Conservation (phyloP, 2,329 filamentous ascomycete genomes). For the Hymenoscyphus scutula region DNA sequence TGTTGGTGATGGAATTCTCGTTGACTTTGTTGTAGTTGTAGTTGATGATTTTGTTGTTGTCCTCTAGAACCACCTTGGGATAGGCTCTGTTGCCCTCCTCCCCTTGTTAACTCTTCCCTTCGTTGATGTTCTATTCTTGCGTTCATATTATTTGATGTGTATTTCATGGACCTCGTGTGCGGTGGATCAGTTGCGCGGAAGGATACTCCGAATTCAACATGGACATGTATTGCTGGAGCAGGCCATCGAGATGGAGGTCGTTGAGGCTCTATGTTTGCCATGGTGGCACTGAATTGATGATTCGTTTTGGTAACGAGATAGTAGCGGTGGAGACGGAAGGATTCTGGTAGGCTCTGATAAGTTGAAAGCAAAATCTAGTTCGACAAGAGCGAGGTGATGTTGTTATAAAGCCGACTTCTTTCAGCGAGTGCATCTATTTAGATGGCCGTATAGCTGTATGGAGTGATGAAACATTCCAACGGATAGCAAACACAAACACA, state of each 20-base stretch:
- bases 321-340: neutral
- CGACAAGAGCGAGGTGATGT: neutral
- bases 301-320: neutral
- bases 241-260: slow-evolving; percentile 25
- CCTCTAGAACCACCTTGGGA: slow-evolving; percentile 11
- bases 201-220: slow-evolving; percentile 33
- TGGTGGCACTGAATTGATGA: too few relatives aligned
- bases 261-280: slow-evolving; percentile 22
- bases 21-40: slow-evolving; percentile 6
- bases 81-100: slow-evolving; percentile 8
- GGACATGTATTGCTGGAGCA: slow-evolving; percentile 30
- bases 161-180: slow-evolving; percentile 29
- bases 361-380: neutral
- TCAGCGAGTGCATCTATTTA: neutral
- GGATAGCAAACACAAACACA: neutral
- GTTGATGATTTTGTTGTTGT: slow-evolving; percentile 6
- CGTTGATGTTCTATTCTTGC: slow-evolving; percentile 25
- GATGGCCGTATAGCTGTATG: neutral
- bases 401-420: neutral
- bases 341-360: neutral
- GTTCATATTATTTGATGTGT: slow-evolving; percentile 31
- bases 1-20: slow-evolving; percentile 1
- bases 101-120: slow-evolving; percentile 16
- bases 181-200: slow-evolving; percentile 25
- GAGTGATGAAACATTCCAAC: slow-evolving; percentile 1